Evolutionary conservation across 495 filamentous ascomycete species (phyloP).

Genomic region (Lophiostoma macrostomum): DNA sequence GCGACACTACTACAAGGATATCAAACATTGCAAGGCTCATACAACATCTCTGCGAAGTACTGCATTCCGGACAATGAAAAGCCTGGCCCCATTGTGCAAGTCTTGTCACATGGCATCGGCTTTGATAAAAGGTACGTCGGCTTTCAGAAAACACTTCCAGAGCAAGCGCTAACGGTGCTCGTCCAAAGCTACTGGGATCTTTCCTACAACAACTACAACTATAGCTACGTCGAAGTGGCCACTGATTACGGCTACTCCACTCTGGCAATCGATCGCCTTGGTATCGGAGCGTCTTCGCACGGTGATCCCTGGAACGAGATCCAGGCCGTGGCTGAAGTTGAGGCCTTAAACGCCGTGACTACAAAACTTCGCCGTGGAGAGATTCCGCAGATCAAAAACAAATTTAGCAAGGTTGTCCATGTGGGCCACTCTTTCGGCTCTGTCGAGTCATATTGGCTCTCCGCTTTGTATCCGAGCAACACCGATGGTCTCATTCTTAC

Average conservation of each 20-base stretch:
- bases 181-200: slow-evolving; percentile 62
- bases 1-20: slow-evolving; percentile 32
- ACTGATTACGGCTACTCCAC: slow-evolving; percentile 53
- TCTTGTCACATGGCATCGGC: slow-evolving; percentile 62
- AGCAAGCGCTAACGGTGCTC: neutral
- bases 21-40: slow-evolving; percentile 44
- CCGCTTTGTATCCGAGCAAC: slow-evolving; percentile 48
- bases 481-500: slow-evolving; percentile 58
- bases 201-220: slow-evolving; percentile 44
- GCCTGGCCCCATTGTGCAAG: slow-evolving; percentile 45
- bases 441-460: slow-evolving; percentile 46
- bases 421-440: slow-evolving; percentile 58
- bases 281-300: slow-evolving; percentile 54
- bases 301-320: slow-evolving; percentile 55
- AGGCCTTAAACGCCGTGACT: slow-evolving; percentile 51
- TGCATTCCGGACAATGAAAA: slow-evolving; percentile 45
- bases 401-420: slow-evolving; percentile 53
- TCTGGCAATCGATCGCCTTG: slow-evolving; percentile 57
- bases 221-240: slow-evolving; percentile 48
- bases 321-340: slow-evolving; percentile 52
- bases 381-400: slow-evolving; percentile 34
- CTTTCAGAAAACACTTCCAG: neutral
- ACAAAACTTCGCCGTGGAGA: slow-evolving; percentile 46
- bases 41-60: slow-evolving; percentile 49
- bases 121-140: slow-evolving; percentile 51